Evolutionary conservation across 2,329 filamentous ascomycete species (phyloP).

Genomic region (Alternaria dauci): DNA sequence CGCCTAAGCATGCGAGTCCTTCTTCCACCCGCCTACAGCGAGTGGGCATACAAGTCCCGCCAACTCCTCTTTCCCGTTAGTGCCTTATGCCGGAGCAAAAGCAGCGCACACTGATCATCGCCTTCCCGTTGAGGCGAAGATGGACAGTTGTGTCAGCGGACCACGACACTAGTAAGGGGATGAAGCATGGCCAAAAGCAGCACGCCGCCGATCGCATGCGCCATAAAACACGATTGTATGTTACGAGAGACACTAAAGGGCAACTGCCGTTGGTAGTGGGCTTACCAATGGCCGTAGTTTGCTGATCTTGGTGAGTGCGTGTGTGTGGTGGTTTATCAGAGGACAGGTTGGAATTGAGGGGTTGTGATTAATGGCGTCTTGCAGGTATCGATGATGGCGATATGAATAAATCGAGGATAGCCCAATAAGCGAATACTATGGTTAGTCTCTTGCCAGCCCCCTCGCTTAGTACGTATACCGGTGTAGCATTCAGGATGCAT

Average conservation of each 20-base stretch:
- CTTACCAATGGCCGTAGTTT: neutral
- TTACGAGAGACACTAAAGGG: neutral
- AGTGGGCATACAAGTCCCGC: neutral
- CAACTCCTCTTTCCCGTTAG: neutral
- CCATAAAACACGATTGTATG: neutral
- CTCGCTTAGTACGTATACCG: neutral
- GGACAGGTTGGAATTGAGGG: neutral
- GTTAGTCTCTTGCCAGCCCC: neutral
- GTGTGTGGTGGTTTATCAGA: constrained; percentile 3
- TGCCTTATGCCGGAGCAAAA: neutral
- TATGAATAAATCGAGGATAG: neutral
- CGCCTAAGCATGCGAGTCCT: neutral
- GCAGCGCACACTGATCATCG: constrained; percentile 8
- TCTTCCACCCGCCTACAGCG: neutral
- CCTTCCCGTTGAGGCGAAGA: constrained; percentile 8
- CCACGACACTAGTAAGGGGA: constrained; percentile 2
- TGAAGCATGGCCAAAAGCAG: constrained; percentile 3
- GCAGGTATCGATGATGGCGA: constrained; percentile 2
- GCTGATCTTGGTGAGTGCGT: constrained; percentile 1
- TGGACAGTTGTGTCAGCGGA: constrained; percentile 6
- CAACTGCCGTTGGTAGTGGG: constrained; percentile 6
- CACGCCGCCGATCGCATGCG: constrained; percentile 6
- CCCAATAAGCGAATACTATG: neutral
- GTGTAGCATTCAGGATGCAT: neutral
- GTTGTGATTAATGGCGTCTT: neutral